Conservation (phyloP, 257 asterid species). For the Petunia axillaris region DNA sequence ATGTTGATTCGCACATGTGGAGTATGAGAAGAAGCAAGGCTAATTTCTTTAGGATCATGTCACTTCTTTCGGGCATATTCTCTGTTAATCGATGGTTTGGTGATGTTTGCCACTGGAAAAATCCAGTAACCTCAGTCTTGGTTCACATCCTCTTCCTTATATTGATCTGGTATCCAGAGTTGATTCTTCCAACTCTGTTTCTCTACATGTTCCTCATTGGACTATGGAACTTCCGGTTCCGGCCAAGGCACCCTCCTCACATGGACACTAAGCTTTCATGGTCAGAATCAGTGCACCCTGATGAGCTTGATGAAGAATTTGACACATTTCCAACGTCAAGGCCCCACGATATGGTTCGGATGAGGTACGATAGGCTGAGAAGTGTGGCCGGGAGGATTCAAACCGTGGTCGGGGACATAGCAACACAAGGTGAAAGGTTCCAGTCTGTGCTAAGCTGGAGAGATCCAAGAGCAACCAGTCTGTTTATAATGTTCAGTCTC, state of each 20-base stretch:
- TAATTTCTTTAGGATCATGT: constrained; percentile 67
- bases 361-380: constrained; percentile 77
- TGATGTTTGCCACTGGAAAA: constrained; percentile 63
- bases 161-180: constrained; percentile 65
- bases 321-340: constrained; percentile 69
- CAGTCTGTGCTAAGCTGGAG: constrained; percentile 71
- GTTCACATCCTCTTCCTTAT: constrained; percentile 70
- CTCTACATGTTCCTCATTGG: constrained; percentile 66
- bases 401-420: constrained; percentile 73
- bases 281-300: constrained; percentile 67
- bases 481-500: constrained; percentile 62
- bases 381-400: constrained; percentile 81
- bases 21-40: constrained; percentile 87
- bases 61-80: constrained; percentile 52
- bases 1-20: constrained; percentile 80
- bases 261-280: constrained; percentile 76
- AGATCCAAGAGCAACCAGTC: constrained; percentile 75
- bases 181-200: constrained; percentile 64
- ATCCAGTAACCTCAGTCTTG: constrained; percentile 55
- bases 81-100: constrained; percentile 56
- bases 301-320: constrained; percentile 79
- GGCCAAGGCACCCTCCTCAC: constrained; percentile 71
- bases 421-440: constrained; percentile 78
- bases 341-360: constrained; percentile 46
- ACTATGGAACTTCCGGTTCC: constrained; percentile 64